Evolutionary conservation across 495 filamentous ascomycete genomes (phyloP).

Genomic region (Penicillium diatomitis): DNA sequence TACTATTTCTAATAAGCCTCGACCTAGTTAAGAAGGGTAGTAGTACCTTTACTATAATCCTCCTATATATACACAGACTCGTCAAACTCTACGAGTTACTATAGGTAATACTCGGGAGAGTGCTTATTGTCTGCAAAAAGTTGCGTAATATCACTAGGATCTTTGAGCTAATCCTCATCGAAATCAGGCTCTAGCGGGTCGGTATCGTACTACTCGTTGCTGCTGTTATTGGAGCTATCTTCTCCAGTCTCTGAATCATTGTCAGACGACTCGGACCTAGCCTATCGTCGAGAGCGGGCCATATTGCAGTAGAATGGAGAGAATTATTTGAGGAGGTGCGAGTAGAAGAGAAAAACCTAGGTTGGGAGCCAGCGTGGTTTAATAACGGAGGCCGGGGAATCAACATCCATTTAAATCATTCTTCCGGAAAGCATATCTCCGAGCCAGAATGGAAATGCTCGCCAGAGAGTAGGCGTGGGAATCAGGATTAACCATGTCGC

Average conservation of each 20-base stretch:
- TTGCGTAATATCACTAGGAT: not conserved
- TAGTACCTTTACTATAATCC: slow-evolving; percentile 24
- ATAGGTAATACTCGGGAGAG: slow-evolving; percentile 26
- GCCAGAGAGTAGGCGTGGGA: not conserved
- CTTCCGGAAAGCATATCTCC: not conserved
- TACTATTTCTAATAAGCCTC: slow-evolving; percentile 8
- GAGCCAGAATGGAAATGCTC: not conserved
- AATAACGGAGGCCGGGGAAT: not conserved
- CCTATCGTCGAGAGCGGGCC: slow-evolving; percentile 1
- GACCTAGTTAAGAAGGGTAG: slow-evolving; percentile 18
- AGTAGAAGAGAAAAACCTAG: not conserved
- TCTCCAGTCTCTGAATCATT: not conserved
- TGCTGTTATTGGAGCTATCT: slow-evolving; percentile 2
- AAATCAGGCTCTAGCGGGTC: slow-evolving; percentile 14
- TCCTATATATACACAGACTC: slow-evolving; percentile 26
- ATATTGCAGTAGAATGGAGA: not conserved
- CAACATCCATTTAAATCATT: slow-evolving; percentile 2
- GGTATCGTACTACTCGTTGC: slow-evolving; percentile 4
- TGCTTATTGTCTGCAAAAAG: slow-evolving; percentile 15
- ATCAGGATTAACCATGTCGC: not conserved
- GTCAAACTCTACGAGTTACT: slow-evolving; percentile 24
- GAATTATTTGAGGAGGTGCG: not conserved
- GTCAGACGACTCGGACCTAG: not conserved
- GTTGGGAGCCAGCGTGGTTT: not conserved
- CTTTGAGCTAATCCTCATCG: slow-evolving; percentile 5